These are phyloP conservation scores for Pseudogymnoascus sp. DNA, from an alignment of 2,329 filamentous ascomycete species.

Conservation along the genomic window DNA sequence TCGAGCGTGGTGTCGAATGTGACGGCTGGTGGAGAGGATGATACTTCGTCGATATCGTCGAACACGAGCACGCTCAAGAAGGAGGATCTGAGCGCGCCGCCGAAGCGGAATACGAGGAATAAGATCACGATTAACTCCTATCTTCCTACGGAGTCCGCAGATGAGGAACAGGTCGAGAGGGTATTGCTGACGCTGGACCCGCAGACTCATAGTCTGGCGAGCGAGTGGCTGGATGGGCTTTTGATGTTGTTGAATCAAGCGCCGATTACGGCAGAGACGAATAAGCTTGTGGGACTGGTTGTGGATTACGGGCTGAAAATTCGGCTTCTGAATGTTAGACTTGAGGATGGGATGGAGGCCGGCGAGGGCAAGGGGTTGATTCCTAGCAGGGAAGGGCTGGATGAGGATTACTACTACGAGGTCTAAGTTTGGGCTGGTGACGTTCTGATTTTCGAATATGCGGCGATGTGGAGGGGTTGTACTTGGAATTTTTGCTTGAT, in stretches of 20 bases:
- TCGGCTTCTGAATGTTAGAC: constrained; percentile 79
- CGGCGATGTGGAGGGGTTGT: constrained; percentile 6
- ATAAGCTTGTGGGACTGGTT: constrained; percentile 78
- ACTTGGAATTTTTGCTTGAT: constrained; percentile 13
- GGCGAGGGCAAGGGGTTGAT: constrained; percentile 63
- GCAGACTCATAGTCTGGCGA: constrained; percentile 72
- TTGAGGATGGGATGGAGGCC: constrained; percentile 64
- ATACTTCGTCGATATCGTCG: constrained; percentile 41
- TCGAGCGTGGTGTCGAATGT: constrained; percentile 94
- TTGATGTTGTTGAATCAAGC: constrained; percentile 92
- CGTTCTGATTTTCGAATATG: constrained; percentile 1
- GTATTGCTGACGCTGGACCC: constrained; percentile 80
- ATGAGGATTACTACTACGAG: constrained; percentile 92
- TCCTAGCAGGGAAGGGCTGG: constrained; percentile 75
- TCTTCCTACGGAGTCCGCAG: constrained; percentile 32
- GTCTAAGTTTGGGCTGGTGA: constrained; percentile 38
- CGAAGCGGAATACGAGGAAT: constrained; percentile 47
- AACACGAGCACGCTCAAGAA: constrained; percentile 38
- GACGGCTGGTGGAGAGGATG: constrained; percentile 30
- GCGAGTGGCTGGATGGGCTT: constrained; percentile 93
- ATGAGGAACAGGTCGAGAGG: constrained; percentile 52
- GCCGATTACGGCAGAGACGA: constrained; percentile 94
- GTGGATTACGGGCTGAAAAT: constrained; percentile 91
- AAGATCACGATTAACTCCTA: constrained; percentile 91
- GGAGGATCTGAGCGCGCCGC: constrained; percentile 18